Evolutionary conservation across 2,329 filamentous ascomycete species (phyloP).

Genomic region (Chaetomium sp.): DNA sequence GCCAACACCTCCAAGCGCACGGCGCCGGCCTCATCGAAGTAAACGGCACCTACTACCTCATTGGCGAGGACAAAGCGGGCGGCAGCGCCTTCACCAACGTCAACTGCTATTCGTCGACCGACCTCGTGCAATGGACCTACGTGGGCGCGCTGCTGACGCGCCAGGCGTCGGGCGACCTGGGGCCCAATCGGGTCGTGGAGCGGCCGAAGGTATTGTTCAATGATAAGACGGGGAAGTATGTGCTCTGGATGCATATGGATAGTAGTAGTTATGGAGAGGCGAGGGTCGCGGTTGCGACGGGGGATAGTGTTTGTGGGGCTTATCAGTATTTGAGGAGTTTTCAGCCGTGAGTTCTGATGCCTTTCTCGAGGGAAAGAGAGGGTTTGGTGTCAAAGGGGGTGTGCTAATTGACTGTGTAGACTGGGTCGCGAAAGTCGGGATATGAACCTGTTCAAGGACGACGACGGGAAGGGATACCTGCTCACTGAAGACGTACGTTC

Average conservation of each 20-base stretch:
- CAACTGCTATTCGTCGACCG: conserved; percentile 59
- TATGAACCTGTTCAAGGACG: conserved; percentile 55
- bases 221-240: conserved; percentile 54
- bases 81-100: conserved; percentile 56
- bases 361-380: too few relatives aligned
- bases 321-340: conserved; percentile 4
- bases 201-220: conserved; percentile 65
- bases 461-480: conserved; percentile 54
- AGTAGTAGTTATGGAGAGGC: conserved; percentile 54
- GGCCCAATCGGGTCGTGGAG: conserved; percentile 57
- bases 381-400: too few relatives aligned
- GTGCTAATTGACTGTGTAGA: not conserved
- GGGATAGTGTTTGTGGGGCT: conserved; percentile 49
- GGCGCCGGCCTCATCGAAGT: conserved; percentile 56
- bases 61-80: conserved; percentile 64
- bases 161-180: conserved; percentile 49
- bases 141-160: conserved; percentile 52
- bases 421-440: conserved; percentile 44
- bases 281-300: conserved; percentile 57
- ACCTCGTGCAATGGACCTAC: conserved; percentile 59
- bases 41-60: conserved; percentile 54
- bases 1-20: conserved; percentile 58
- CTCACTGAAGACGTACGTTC: conserved; percentile 53
- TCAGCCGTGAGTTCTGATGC: conserved; percentile 3
- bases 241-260: conserved; percentile 66